phyloP scores from a whole-genome alignment of 2,329 filamentous ascomycete species.

The Colletotrichum magnum region DNA sequence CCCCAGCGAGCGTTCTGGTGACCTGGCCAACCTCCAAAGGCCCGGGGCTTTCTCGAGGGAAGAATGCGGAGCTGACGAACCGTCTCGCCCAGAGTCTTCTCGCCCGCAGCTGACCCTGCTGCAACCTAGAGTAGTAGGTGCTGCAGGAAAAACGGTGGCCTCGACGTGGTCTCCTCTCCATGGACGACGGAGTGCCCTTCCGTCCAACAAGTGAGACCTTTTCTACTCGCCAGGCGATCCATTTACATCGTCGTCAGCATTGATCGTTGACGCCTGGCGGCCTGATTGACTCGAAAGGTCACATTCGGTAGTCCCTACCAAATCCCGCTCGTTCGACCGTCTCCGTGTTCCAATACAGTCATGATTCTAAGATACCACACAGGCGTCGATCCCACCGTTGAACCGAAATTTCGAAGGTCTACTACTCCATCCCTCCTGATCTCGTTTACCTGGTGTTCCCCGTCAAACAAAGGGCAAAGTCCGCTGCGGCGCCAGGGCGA shows the following conservation, averaged over 20 bases:
- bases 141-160: constrained; percentile 16
- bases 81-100: too few species aligned
- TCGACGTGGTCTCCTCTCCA: neutral
- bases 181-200: neutral
- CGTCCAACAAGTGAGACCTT: neutral
- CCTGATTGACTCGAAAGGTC: neutral
- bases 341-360: neutral
- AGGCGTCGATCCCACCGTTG: neutral
- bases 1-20: too few species aligned
- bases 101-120: constrained; percentile 1
- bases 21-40: too few species aligned
- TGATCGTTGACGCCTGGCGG: constrained; percentile 2
- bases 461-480: neutral
- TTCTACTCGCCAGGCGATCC: neutral
- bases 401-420: neutral
- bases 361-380: constrained; percentile 5
- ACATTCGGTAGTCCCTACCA: neutral
- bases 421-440: too few species aligned
- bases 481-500: constrained; percentile 11
- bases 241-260: too few species aligned
- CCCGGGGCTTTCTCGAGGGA: too few species aligned
- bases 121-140: neutral
- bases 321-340: neutral
- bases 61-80: too few species aligned
- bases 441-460: too few species aligned